Conservation (phyloP, 2,329 filamentous ascomycete genomes). For the Arthrobotrys iridis region DNA sequence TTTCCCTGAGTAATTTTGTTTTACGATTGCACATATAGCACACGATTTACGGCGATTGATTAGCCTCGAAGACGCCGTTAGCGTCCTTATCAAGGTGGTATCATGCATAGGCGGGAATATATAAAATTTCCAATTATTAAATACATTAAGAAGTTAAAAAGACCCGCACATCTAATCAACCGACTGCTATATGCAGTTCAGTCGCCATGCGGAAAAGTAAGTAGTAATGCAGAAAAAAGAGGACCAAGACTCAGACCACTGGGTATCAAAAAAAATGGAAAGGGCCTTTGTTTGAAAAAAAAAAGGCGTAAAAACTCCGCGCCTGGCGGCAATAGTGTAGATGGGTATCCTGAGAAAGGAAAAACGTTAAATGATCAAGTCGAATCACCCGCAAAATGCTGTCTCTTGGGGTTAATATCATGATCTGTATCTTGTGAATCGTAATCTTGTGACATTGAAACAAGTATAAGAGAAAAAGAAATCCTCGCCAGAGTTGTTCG, state of each 20-base stretch:
- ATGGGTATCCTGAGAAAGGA: slow-evolving; percentile 36
- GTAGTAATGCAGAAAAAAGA: slow-evolving; percentile 5
- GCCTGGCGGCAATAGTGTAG: slow-evolving; percentile 3
- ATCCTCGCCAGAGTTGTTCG: background rate
- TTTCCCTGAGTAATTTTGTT: too few species aligned
- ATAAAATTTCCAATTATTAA: background rate
- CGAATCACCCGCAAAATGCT: background rate
- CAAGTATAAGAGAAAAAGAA: background rate
- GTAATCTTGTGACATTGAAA: background rate
- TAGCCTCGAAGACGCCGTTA: too few species aligned
- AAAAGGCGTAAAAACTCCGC: slow-evolving; percentile 17
- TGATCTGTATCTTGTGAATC: slow-evolving; percentile 10
- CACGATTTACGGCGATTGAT: too few species aligned
- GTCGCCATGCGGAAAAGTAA: background rate
- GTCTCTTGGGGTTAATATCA: background rate
- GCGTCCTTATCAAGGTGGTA: too few species aligned
- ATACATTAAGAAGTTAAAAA: slow-evolving; percentile 14
- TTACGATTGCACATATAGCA: too few species aligned
- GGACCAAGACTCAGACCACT: background rate
- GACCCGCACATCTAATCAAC: background rate
- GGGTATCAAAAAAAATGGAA: slow-evolving; percentile 26
- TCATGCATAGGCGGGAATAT: too few species aligned
- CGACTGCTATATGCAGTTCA: background rate
- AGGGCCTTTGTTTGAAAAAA: background rate
- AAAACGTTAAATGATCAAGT: slow-evolving; percentile 1